Percentiles rank a stretch among this genome's conserved stretches.
Evolutionary conservation across 495 filamentous ascomycete species (phyloP).

Genomic region (Apodospora peruviana): DNA sequence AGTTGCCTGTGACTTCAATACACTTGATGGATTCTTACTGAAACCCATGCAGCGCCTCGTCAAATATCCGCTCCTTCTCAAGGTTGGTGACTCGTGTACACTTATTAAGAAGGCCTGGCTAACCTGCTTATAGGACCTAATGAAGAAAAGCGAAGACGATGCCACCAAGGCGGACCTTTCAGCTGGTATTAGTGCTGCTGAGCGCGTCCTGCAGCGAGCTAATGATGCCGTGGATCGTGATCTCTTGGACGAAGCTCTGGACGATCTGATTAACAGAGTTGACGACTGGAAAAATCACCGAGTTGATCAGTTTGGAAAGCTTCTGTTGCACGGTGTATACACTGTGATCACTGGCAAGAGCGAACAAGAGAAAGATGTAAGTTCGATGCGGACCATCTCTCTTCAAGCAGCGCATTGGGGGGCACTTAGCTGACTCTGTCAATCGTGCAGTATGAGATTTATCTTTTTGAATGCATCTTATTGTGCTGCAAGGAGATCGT

Average conservation of each 20-base stretch:
- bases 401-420: no score
- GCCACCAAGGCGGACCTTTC: constrained; percentile 62
- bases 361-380: constrained; percentile 80
- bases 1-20: constrained; percentile 54
- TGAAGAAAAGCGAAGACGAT: constrained; percentile 73
- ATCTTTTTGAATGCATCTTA: constrained; percentile 91
- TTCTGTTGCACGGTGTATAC: constrained; percentile 88
- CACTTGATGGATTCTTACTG: constrained; percentile 81
- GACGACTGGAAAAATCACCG: constrained; percentile 97
- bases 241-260: constrained; percentile 69
- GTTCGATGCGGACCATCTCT: constrained; percentile 18
- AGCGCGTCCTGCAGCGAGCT: constrained; percentile 70
- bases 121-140: constrained; percentile 59
- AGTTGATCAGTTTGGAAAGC: constrained; percentile 81
- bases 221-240: constrained; percentile 88
- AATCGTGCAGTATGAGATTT: constrained; percentile 78
- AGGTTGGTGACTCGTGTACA: constrained; percentile 41
- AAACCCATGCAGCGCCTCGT: constrained; percentile 95
- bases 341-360: constrained; percentile 80
- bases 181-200: constrained; percentile 68
- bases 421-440: constrained; percentile 1
- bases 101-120: background rate
- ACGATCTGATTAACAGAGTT: constrained; percentile 75
- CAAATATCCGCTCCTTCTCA: constrained; percentile 87
- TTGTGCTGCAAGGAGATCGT: constrained; percentile 96